Evolutionary conservation across 2,329 filamentous ascomycete species (phyloP).

Genomic region (Tolypocladium tundrense): DNA sequence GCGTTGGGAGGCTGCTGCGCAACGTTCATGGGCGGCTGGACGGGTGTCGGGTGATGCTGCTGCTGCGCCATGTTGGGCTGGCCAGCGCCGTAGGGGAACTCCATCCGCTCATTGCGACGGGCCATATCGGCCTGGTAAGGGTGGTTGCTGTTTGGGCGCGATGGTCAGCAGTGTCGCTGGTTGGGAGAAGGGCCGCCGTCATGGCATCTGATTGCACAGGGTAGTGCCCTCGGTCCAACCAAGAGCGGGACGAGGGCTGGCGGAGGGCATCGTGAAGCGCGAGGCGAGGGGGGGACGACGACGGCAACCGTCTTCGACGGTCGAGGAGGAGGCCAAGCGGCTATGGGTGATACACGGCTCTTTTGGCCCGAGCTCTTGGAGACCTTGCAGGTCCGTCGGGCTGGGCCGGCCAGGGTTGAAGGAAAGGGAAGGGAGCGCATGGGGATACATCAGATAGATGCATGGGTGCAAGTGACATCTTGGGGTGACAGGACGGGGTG

Average conservation of each 20-base stretch:
- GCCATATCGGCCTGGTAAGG: conserved; percentile 42
- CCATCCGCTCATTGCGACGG: conserved; percentile 32
- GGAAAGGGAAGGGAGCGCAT: neutral
- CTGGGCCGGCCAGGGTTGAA: neutral
- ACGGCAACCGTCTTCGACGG: conserved; percentile 1
- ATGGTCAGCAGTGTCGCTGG: conserved; percentile 18
- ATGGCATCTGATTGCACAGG: conserved; percentile 13
- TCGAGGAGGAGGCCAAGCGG: conserved; percentile 4
- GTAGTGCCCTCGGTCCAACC: conserved; percentile 7
- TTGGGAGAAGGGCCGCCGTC: conserved; percentile 10
- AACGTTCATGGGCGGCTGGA: conserved; percentile 34
- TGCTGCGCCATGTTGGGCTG: conserved; percentile 27
- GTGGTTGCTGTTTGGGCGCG: conserved; percentile 26
- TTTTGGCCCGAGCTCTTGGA: neutral
- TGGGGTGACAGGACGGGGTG: neutral
- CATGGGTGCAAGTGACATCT: conserved; percentile 3
- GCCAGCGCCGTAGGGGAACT: conserved; percentile 29
- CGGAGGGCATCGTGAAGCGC: conserved; percentile 4
- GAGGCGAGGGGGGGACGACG: neutral
- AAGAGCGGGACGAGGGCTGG: conserved; percentile 2
- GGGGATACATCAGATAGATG: conserved; percentile 1
- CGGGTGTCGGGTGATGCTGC: conserved; percentile 27
- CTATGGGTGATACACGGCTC: conserved; percentile 13
- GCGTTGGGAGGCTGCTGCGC: conserved; percentile 25
- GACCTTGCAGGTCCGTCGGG: neutral